These are phyloP conservation scores for Diaporthe sp. DNA, from an alignment of 2,329 filamentous ascomycete genomes.

Conservation along the genomic window DNA sequence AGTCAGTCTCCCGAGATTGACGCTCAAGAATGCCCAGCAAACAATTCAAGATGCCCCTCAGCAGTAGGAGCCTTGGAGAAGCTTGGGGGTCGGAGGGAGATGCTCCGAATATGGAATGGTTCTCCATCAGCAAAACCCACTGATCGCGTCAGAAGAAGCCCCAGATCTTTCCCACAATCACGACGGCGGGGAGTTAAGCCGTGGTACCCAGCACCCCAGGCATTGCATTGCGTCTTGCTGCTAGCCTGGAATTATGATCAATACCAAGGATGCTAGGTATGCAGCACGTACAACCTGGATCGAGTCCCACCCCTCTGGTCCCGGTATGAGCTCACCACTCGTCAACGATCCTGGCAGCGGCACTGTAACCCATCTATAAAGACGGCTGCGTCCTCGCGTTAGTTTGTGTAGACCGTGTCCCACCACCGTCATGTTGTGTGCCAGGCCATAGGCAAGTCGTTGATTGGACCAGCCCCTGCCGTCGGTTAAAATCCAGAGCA, in stretches of 20 bases:
- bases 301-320: background rate
- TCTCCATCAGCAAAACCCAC: background rate
- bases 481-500: background rate
- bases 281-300: background rate
- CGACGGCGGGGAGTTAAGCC: background rate
- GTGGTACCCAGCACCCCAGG: background rate
- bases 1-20: background rate
- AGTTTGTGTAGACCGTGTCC: background rate
- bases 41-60: background rate
- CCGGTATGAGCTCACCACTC: conserved; percentile 8
- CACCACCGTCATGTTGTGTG: background rate
- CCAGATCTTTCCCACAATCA: background rate
- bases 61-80: background rate
- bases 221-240: conserved; percentile 5
- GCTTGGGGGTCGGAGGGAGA: conserved; percentile 17
- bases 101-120: conserved; percentile 3
- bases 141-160: background rate
- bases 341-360: conserved; percentile 5
- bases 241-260: conserved; percentile 2
- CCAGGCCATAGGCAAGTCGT: conserved; percentile 1
- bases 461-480: background rate
- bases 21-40: background rate
- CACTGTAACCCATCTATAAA: conserved; percentile 23
- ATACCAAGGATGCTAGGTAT: conserved; percentile 1
- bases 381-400: background rate